Conservation (phyloP, 1,284 basidiomycete species). For the Vanrija humicola region DNA sequence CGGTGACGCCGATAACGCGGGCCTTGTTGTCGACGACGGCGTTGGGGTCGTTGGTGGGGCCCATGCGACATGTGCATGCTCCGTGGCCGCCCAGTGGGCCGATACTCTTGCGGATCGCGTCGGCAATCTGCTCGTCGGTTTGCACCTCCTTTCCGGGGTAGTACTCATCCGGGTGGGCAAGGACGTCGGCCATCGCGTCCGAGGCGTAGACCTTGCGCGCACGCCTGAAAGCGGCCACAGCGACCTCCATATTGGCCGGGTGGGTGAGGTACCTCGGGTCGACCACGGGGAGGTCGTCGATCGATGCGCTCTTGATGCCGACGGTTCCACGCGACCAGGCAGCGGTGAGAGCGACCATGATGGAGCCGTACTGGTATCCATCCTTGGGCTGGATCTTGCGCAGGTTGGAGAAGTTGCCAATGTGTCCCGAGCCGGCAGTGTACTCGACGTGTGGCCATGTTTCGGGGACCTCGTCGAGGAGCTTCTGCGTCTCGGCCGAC, state of each 20-base stretch:
- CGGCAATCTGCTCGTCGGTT: background rate
- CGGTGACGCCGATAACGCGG: background rate
- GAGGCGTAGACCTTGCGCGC: conserved; percentile 42
- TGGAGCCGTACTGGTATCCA: background rate
- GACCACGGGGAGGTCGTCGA: conserved; percentile 56
- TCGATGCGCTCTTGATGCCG: conserved; percentile 52
- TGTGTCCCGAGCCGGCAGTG: background rate
- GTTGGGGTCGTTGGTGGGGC: background rate
- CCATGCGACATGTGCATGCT: background rate
- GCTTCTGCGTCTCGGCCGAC: background rate
- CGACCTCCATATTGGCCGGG: conserved; percentile 53
- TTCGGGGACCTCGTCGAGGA: background rate
- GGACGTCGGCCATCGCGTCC: background rate
- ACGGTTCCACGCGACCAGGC: conserved; percentile 32
- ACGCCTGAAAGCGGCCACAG: conserved; percentile 60
- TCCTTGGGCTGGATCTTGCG: conserved; percentile 1
- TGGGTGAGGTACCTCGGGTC: conserved; percentile 56
- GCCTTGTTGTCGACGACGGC: background rate
- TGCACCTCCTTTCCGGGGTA: background rate
- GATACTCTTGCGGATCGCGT: background rate
- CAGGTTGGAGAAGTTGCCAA: background rate
- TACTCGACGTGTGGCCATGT: background rate
- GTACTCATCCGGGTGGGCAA: background rate
- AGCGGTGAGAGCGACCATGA: conserved; percentile 14
- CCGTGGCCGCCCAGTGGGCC: too few species aligned